Evolutionary conservation across 2,329 filamentous ascomycete species (phyloP).

Genomic region (Neofusicoccum ribis): DNA sequence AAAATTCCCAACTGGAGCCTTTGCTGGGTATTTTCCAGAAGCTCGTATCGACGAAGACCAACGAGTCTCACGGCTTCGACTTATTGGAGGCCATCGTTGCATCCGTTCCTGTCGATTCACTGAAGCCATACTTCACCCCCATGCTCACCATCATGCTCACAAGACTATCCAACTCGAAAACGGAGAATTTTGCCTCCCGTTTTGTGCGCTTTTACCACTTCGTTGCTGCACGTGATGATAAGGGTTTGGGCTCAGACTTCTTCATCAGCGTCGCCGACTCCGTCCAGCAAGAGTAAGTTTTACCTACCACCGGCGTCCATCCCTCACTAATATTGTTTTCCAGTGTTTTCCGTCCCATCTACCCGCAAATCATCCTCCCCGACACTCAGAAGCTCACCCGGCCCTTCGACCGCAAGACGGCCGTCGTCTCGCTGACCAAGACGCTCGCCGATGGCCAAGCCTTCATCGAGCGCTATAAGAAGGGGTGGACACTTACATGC

Average conservation of each 20-base stretch:
- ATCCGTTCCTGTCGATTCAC: constrained; percentile 69
- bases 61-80: constrained; percentile 85
- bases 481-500: constrained; percentile 87
- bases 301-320: constrained; percentile 1
- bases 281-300: constrained; percentile 66
- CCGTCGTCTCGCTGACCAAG: constrained; percentile 90
- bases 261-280: constrained; percentile 83
- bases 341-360: constrained; percentile 79
- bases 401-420: constrained; percentile 88
- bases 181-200: constrained; percentile 80
- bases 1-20: constrained; percentile 79
- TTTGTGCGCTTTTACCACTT: constrained; percentile 96
- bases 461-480: constrained; percentile 65
- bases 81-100: constrained; percentile 78
- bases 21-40: constrained; percentile 97
- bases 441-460: constrained; percentile 82
- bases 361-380: constrained; percentile 81
- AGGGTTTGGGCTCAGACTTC: constrained; percentile 87
- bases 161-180: constrained; percentile 68
- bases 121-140: constrained; percentile 76
- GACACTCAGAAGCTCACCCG: constrained; percentile 85
- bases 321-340: constrained; percentile 24
- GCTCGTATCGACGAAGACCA: constrained; percentile 76
- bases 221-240: constrained; percentile 74
- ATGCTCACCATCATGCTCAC: constrained; percentile 83